Percentiles rank a stretch among this genome's conserved stretches.
Conservation (phyloP, 805 yeast genomes). For the Candida lessepsii region DNA sequence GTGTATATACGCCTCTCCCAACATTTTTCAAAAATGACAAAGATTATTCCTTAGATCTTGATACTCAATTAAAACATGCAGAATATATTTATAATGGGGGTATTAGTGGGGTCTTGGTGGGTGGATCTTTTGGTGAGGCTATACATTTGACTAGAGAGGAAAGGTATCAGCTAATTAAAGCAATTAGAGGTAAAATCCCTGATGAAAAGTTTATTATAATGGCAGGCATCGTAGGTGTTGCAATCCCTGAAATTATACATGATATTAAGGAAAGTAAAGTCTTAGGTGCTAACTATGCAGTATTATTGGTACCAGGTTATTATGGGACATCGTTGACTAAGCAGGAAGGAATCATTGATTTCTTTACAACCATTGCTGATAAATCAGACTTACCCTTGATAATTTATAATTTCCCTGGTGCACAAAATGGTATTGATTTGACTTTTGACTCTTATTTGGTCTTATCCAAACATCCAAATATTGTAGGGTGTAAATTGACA, state of each 20-base stretch:
- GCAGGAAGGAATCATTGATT: slow-evolving; percentile 48
- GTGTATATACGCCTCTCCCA: slow-evolving; percentile 54
- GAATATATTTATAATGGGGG: slow-evolving; percentile 42
- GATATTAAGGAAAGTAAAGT: slow-evolving; percentile 32
- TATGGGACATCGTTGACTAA: slow-evolving; percentile 42
- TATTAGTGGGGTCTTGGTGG: slow-evolving; percentile 46
- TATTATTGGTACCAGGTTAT: slow-evolving; percentile 47
- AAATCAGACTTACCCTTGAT: slow-evolving; percentile 42
- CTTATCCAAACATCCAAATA: slow-evolving; percentile 46
- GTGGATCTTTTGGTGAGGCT: slow-evolving; percentile 59
- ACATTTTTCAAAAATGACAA: slow-evolving; percentile 51
- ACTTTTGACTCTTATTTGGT: slow-evolving; percentile 37
- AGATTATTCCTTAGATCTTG: slow-evolving; percentile 30
- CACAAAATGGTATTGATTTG: slow-evolving; percentile 40
- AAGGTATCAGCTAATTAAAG: slow-evolving; percentile 31
- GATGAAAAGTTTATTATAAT: slow-evolving; percentile 35
- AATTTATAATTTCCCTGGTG: slow-evolving; percentile 50
- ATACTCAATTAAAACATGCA: slow-evolving; percentile 46
- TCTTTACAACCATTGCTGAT: slow-evolving; percentile 44
- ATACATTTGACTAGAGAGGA: slow-evolving; percentile 48
- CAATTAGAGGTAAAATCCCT: slow-evolving; percentile 35
- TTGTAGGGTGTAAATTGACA: slow-evolving; percentile 52
- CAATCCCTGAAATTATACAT: slow-evolving; percentile 44
- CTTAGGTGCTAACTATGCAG: slow-evolving; percentile 41
- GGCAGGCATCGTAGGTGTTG: slow-evolving; percentile 49